Evolutionary conservation across 2,329 filamentous ascomycete species (phyloP).

Genomic region (Fusarium nisikadoi): DNA sequence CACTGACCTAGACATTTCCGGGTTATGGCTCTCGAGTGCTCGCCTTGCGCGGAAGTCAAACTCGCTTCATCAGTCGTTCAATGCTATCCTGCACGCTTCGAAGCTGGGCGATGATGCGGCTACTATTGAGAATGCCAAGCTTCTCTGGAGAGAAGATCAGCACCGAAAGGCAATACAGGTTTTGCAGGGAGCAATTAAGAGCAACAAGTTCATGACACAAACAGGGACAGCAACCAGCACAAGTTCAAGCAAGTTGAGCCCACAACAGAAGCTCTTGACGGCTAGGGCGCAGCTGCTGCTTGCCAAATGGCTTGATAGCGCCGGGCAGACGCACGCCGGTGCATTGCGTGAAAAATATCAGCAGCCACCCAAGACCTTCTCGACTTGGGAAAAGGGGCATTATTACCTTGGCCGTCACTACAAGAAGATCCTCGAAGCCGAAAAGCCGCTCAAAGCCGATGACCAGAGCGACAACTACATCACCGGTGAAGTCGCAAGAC

Average conservation of each 20-base stretch:
- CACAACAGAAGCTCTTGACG: constrained; percentile 70
- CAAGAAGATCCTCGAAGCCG: constrained; percentile 92
- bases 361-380: constrained; percentile 75
- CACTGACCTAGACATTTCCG: constrained; percentile 78
- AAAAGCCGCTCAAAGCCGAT: constrained; percentile 78
- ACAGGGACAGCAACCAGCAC: constrained; percentile 52
- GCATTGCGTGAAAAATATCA: constrained; percentile 85
- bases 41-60: constrained; percentile 87
- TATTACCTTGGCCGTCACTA: constrained; percentile 98
- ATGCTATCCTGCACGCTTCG: constrained; percentile 89
- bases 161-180: constrained; percentile 95
- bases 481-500: constrained; percentile 83
- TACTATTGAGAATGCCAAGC: constrained; percentile 91
- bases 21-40: constrained; percentile 86
- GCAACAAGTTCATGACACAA: constrained; percentile 75
- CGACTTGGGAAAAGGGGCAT: constrained; percentile 93
- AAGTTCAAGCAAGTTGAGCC: constrained; percentile 50
- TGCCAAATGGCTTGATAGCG: constrained; percentile 95
- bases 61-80: constrained; percentile 88
- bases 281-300: constrained; percentile 86
- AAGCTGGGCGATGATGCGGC: constrained; percentile 86
- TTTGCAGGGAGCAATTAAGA: constrained; percentile 85
- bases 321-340: constrained; percentile 90
- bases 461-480: constrained; percentile 82
- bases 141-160: constrained; percentile 93